A percentile compares a stretch with the other conserved stretches of the same genome.
phyloP scores from a whole-genome alignment of 345 rosid genomes.

The Litchi chinensis region DNA sequence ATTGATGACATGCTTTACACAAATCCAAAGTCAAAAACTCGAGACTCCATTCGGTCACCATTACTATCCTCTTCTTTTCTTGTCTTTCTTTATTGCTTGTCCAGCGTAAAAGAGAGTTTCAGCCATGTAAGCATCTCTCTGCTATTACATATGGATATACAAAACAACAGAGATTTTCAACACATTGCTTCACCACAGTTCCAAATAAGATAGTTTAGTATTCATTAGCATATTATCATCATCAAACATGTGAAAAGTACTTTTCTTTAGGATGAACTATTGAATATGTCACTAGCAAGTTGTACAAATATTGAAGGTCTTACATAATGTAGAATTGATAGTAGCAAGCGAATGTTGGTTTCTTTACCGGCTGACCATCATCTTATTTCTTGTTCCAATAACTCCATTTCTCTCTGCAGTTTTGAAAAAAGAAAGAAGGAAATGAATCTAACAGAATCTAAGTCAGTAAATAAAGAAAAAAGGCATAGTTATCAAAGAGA shows the following conservation, averaged over 20 bases:
- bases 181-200: neutral
- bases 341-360: constrained; percentile 67
- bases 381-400: constrained; percentile 60
- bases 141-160: neutral
- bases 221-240: neutral
- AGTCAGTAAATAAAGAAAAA: no score
- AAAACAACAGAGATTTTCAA: neutral
- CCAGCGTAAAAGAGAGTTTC: neutral
- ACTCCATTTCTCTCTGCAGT: constrained; percentile 58
- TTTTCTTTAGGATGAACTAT: neutral
- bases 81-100: neutral
- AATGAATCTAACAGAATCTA: neutral
- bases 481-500: no score
- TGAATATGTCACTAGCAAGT: neutral
- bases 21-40: neutral
- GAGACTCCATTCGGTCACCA: neutral
- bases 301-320: constrained; percentile 16
- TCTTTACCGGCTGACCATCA: constrained; percentile 86
- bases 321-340: constrained; percentile 78
- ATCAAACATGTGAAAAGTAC: neutral
- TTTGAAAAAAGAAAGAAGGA: constrained; percentile 4
- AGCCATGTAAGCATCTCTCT: neutral
- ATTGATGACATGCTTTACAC: neutral
- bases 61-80: neutral
- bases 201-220: neutral